Evolutionary conservation across 768 basidiomycete genomes (phyloP), one percentile per base, ranked within the genome.

Genomic region (Naganishia onofrii): DNA sequence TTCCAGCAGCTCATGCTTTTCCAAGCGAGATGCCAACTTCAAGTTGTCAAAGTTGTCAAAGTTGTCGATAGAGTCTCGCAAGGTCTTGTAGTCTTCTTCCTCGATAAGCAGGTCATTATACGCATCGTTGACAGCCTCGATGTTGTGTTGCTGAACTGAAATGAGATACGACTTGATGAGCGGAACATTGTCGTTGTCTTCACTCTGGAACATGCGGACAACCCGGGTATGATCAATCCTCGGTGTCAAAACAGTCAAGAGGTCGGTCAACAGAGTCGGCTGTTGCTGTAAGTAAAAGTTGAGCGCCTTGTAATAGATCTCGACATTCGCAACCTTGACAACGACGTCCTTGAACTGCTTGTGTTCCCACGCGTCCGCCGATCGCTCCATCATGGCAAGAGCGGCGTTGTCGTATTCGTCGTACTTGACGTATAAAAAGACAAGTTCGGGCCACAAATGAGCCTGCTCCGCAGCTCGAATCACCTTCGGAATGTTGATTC

Each of bases 291-390:
- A 86, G 82, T 97, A 97, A 86, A 96, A 95, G 4, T 89, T 89
- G 74, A 97, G 84, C 23, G 92, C 88, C 81, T 93, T 93, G 86
- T 98, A 97, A 83, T 96, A 97, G 73, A 99, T 97, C 83, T 99
- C 96, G 72, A 98, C 87, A 77, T 99, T 99, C 57, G 96, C 95
- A 26, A 90, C 94, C 70, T 94, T 91, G 77, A 97, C 91, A 67
- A 96, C 86, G 69, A 96, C 89, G 75, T 98, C 96, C 85, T 98
- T 98, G 88, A 99, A 99, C 81, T 97, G 95, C 77, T 92, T 94
- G 83, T 99, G 96, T 69, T 99, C 96, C 94, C 94, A 99, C 58
- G 93, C 93, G 81, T 96, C 93, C n/a, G 92, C 87, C 1, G 96
- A 91, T 23, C 94, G 89, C 81, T 99, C 96, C 80, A 98, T 97